A percentile compares a stretch with the other conserved stretches of the same genome.
Conservation (phyloP, 1,284 basidiomycete genomes). For the Cutaneotrichosporon sp. region DNA sequence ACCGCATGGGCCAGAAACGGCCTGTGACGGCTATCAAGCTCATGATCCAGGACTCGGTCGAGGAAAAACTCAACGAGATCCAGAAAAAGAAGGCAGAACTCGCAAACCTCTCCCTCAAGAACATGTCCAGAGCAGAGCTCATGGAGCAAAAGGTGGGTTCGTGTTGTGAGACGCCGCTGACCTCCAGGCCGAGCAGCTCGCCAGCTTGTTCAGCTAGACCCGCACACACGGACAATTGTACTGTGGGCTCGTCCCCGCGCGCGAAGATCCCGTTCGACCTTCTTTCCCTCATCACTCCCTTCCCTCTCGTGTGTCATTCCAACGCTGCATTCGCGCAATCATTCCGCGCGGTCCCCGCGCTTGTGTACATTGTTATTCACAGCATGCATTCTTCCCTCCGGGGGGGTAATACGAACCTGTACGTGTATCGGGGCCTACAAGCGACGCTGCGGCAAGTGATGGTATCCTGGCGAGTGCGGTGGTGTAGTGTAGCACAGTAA, state of each 20-base stretch:
- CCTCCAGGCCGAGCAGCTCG: slow-evolving; percentile 53
- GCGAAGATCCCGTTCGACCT: no score
- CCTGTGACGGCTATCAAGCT: slow-evolving; percentile 87
- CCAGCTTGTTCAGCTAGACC: slow-evolving; percentile 28
- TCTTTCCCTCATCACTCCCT: no score
- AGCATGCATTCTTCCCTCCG: slow-evolving; percentile 11
- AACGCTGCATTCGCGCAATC: no score
- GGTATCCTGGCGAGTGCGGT: no score
- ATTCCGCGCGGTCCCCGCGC: neutral
- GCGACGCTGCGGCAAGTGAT: no score
- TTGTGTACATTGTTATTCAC: slow-evolving; percentile 3
- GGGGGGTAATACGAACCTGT: neutral
- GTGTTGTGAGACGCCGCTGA: slow-evolving; percentile 9
- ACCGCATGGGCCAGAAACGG: slow-evolving; percentile 86
- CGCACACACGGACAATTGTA: neutral
- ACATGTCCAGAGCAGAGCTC: slow-evolving; percentile 74
- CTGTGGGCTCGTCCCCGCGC: no score
- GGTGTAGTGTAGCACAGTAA: neutral
- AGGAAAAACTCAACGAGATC: slow-evolving; percentile 78
- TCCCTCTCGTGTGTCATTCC: no score
- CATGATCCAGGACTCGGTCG: slow-evolving; percentile 90
- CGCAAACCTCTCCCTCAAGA: slow-evolving; percentile 78
- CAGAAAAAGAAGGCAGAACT: slow-evolving; percentile 92
- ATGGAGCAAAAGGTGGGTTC: slow-evolving; percentile 64
- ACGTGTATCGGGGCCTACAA: no score